Evolutionary conservation across 1,139 yeast species (phyloP), one percentile per base, ranked within the genome.

Genomic region (Candida frijolesensis): DNA sequence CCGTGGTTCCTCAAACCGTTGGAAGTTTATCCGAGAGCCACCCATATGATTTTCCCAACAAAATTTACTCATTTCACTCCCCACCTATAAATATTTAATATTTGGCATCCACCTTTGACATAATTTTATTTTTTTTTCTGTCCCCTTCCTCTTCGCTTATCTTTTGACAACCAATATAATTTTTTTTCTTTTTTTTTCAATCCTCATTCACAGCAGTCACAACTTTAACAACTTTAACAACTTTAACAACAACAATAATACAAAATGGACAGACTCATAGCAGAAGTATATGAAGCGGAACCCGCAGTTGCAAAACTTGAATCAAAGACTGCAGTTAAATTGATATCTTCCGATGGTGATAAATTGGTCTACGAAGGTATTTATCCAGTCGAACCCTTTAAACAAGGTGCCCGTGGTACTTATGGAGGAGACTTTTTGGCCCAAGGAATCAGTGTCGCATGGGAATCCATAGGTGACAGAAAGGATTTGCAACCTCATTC

Each of bases 391-490:
- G 71, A 73, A 55, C 67, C 73, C 10, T 65, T 63, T 49, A 51
- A 54, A 15, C 62, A 58, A 10, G 73, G 63, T 1, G 67, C 65
- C 4, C 60, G 77, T 51, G 79, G 78, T 1, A 66, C 72, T 1
- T 75, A 67, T 55, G 80, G 80, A 2, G 80, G 79, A 2, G 80
- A 75, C 47, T 60, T 72, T 33, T 57, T 73, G 4, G 53, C 66
- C 18, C 79, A 73, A 55, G 67, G 69, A 1, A 49, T 69, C 11
- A 53, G 65, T 42, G 80, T 78, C 0, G 76, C 74, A 1, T 73
- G 74, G 73, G 71, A 63, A 44, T 61, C 76, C 10, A 60, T 75
- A 8, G 54, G 53, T 4, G 60, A 59, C 39, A 56, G 50, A 30
- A 59, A 52, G 27, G 70, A 61, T 25, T 67, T 72, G 44, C 64